A percentile compares a stretch with the other conserved stretches of the same genome.
Conservation (phyloP, 352 stramenopile genomes). For the Phytophthora hybrid region DNA sequence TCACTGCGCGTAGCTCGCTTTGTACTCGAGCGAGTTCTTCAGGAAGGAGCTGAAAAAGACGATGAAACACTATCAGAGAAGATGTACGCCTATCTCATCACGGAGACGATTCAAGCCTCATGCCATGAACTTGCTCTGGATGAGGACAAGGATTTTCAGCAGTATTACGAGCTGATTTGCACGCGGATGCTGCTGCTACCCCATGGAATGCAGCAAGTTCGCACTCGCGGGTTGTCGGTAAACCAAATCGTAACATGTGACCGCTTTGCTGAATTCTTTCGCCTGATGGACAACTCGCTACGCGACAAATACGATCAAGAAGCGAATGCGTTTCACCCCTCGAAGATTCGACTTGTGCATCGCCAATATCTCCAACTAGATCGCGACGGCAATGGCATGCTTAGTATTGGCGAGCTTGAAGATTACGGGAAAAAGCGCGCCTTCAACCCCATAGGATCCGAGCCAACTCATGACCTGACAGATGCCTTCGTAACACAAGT, state of each 20-base stretch:
- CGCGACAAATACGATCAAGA: conserved; percentile 42
- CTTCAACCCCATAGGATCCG: conserved; percentile 53
- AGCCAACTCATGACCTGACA: conserved; percentile 70
- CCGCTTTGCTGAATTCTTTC: conserved; percentile 54
- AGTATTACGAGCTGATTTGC: conserved; percentile 76
- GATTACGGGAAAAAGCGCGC: conserved; percentile 75
- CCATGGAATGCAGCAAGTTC: conserved; percentile 44
- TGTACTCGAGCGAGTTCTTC: conserved; percentile 21
- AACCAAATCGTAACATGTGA: conserved; percentile 45
- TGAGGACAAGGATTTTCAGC: conserved; percentile 51
- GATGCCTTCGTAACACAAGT: conserved; percentile 61
- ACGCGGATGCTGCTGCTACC: conserved; percentile 61
- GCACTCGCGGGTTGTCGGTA: conserved; percentile 29
- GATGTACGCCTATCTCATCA: conserved; percentile 42
- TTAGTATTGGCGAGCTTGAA: conserved; percentile 56
- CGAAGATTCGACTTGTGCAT: conserved; percentile 52
- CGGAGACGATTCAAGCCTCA: conserved; percentile 33
- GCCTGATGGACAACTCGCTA: conserved; percentile 45
- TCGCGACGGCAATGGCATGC: conserved; percentile 62
- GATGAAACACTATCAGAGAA: conserved; percentile 40
- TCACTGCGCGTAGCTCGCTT: conserved; percentile 39
- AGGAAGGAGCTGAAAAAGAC: conserved; percentile 13
- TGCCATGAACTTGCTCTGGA: conserved; percentile 28
- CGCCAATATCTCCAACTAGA: conserved; percentile 76
- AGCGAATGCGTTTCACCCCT: conserved; percentile 47